Conservation (phyloP, 169 alveolate species). For the Cardiosporidium cionae region DNA sequence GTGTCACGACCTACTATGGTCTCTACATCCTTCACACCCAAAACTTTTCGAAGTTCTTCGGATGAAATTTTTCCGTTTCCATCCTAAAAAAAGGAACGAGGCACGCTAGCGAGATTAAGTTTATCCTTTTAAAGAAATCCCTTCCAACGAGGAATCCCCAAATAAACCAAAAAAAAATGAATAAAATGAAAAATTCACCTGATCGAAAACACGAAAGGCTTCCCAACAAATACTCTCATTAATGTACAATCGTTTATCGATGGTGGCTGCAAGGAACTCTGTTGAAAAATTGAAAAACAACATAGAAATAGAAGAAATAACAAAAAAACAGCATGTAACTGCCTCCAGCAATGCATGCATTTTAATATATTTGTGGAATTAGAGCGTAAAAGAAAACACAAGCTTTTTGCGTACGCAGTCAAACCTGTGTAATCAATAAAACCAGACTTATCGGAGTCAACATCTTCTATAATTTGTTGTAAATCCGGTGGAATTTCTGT, state of each 20-base stretch:
- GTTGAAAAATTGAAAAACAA: conserved; percentile 9
- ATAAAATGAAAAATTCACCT: conserved; percentile 3
- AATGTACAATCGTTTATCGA: conserved; percentile 53
- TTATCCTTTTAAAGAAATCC: neutral
- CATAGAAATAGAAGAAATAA: neutral
- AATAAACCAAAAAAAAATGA: neutral
- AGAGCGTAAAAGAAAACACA: too few relatives aligned
- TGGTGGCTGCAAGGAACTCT: conserved; percentile 71
- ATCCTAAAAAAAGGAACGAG: conserved; percentile 18
- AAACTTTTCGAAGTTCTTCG: conserved; percentile 54
- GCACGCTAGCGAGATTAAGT: neutral
- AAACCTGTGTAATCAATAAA: conserved; percentile 56
- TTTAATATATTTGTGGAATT: too few relatives aligned
- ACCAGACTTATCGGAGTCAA: conserved; percentile 61
- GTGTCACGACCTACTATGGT: conserved; percentile 30
- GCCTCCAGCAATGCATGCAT: conserved; percentile 52
- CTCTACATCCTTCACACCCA: conserved; percentile 38
- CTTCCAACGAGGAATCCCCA: neutral
- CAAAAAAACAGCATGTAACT: neutral
- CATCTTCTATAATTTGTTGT: conserved; percentile 58
- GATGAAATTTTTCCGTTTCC: conserved; percentile 69
- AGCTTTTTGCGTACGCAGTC: too few relatives aligned
- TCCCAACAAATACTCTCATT: conserved; percentile 56
- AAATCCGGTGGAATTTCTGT: conserved; percentile 53
- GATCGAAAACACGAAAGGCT: conserved; percentile 62